Evolutionary conservation across 2,329 filamentous ascomycete genomes (phyloP).

Genomic region (Botrytis deweyae): DNA sequence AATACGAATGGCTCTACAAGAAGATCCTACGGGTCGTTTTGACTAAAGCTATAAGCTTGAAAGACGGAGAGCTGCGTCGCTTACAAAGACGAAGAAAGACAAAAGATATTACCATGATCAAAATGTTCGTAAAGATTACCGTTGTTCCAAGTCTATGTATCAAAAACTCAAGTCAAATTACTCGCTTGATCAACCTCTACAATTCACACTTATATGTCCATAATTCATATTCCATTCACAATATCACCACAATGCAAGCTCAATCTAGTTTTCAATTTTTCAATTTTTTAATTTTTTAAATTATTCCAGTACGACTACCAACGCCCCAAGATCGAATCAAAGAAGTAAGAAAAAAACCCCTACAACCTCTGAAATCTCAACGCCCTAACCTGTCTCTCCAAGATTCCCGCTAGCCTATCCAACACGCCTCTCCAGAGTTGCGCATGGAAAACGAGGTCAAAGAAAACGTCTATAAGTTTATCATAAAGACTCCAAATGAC

Average conservation of each 20-base stretch:
- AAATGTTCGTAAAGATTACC: background rate
- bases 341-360: background rate
- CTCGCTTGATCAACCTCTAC: fast-evolving
- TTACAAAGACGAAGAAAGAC: background rate
- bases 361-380: background rate
- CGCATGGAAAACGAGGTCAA: background rate
- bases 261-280: background rate
- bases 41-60: background rate
- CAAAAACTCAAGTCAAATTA: background rate
- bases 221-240: background rate
- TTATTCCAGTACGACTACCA: background rate
- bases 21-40: background rate
- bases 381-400: background rate
- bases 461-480: background rate
- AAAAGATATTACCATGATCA: too few relatives aligned
- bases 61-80: too few relatives aligned
- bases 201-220: background rate
- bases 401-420: fast-evolving
- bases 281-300: background rate
- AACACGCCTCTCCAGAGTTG: background rate
- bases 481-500: background rate
- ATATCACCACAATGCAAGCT: background rate
- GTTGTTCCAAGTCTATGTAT: background rate
- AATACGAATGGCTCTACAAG: fast-evolving
- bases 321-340: background rate